Evolutionary conservation across 192 early-diverging fungal species (phyloP), one percentile per base, ranked within the genome.

Genomic region (Backusella macrospora): DNA sequence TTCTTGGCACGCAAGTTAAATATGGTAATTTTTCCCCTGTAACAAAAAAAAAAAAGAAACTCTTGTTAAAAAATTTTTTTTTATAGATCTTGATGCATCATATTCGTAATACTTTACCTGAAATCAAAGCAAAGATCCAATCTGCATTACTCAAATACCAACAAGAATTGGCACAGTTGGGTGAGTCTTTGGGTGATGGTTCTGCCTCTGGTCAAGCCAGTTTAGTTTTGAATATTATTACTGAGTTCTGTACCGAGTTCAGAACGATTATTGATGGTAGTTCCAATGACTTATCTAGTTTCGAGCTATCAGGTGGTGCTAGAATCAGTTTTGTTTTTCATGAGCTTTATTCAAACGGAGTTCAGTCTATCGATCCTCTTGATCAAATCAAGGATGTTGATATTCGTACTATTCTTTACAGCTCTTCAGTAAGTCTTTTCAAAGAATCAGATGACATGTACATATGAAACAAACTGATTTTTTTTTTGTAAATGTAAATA

Each of bases 271-370:
- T 99, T 47, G 96, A 96, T 73, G 98, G 98, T 81, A 97, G 95
- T 70, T 95, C 97, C 3, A 90, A 93, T 39, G 97, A 99, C 59
- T 87, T 99, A 48, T 95, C 96, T 7, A 91, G 91, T 39, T 94
- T 94, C 78, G 98, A 99, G 82, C 86, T 99, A 8, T 92, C 92
- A 70, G 98, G 98, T 73, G 98, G 98, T 74, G 98, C 98, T 14
- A 95, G 98, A 83, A 97, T 99, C 70, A 92, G 91, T 73, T 99
- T 96, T 90, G 98, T 99, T 8, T 98, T 99, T 83, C 97, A 99
- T 82, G 98, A 99, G 78, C 93, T 99, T 55, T 99, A 89, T 80
- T 84, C 92, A 42, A 90, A 90, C 76, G 96, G 96, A 62, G 86
- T 99, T 76, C 95, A 97, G 73, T 84, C 88, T 34, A 94, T 99